phyloP scores from a whole-genome alignment of 83 land plant species.

The Diphasiastrum complanatum region DNA sequence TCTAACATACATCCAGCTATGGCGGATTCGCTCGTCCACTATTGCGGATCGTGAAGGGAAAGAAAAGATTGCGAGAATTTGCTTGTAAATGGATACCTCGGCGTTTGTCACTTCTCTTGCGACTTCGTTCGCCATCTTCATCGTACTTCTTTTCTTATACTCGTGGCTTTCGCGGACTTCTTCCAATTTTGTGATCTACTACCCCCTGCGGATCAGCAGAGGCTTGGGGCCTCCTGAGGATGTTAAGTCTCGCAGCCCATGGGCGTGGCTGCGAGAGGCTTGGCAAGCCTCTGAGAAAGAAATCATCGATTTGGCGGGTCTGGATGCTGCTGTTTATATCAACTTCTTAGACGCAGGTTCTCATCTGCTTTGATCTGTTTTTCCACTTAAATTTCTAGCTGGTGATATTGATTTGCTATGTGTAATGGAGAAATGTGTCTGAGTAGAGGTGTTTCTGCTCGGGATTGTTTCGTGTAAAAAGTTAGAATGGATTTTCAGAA shows the following conservation, averaged over 20 bases:
- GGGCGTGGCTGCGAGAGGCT: constrained; percentile 69
- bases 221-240: constrained; percentile 40
- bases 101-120: constrained; percentile 75
- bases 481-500: too few species aligned
- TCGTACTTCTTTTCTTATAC: constrained; percentile 51
- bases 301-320: constrained; percentile 51
- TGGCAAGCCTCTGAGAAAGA: constrained; percentile 50
- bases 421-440: not conserved
- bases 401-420: not conserved
- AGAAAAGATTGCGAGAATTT: too few species aligned
- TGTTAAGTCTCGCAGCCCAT: constrained; percentile 37
- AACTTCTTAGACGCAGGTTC: constrained; percentile 65
- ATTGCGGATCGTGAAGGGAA: too few species aligned
- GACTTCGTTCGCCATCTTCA: constrained; percentile 71
- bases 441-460: not conserved
- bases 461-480: not conserved
- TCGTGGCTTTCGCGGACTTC: constrained; percentile 48
- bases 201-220: constrained; percentile 52
- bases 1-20: too few species aligned
- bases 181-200: constrained; percentile 57
- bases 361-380: not conserved
- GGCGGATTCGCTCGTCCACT: too few species aligned
- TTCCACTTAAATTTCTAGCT: not conserved
- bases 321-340: constrained; percentile 83
- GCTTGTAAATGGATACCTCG: constrained; percentile 75